Evolutionary conservation across 2,329 filamentous ascomycete genomes (phyloP).

Genomic region (Penicillium sp.): DNA sequence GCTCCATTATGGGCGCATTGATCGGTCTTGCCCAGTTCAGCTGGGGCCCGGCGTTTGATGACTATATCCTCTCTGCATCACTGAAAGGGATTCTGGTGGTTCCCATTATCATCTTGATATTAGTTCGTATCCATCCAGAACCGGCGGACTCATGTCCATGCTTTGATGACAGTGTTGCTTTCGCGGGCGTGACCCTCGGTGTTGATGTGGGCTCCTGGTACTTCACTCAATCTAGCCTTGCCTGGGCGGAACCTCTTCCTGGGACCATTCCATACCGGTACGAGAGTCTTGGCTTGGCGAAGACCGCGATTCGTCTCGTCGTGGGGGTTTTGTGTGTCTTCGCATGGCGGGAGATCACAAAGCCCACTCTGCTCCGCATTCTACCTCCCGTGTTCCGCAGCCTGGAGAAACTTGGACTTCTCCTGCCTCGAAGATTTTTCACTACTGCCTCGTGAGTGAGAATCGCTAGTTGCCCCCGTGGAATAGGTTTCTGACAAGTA

Average conservation of each 20-base stretch:
- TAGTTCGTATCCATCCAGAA: constrained; percentile 89
- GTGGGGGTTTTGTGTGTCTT: constrained; percentile 83
- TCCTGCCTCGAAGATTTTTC: constrained; percentile 86
- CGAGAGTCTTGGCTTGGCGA: constrained; percentile 63
- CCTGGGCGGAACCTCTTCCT: constrained; percentile 54
- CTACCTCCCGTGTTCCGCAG: constrained; percentile 86
- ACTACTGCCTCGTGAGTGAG: constrained; percentile 70
- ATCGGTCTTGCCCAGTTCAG: constrained; percentile 58
- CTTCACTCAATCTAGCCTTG: constrained; percentile 60
- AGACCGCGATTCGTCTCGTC: constrained; percentile 66
- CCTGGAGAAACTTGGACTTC: constrained; percentile 75
- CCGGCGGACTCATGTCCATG: constrained; percentile 96
- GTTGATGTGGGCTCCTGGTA: constrained; percentile 82
- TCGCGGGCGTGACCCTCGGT: constrained; percentile 86
- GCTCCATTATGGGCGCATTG: constrained; percentile 71
- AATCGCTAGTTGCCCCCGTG: background rate
- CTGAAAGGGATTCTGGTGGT: constrained; percentile 65
- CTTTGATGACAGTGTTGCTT: constrained; percentile 93
- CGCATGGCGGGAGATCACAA: constrained; percentile 85
- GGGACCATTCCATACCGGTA: constrained; percentile 66
- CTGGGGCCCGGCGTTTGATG: constrained; percentile 62
- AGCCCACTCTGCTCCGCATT: constrained; percentile 72
- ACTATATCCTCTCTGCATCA: constrained; percentile 65
- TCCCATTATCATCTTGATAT: constrained; percentile 65
- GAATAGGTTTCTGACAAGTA: background rate